Conservation (phyloP, 176 grass and related monocot genomes). For the Carex cristatella region DNA sequence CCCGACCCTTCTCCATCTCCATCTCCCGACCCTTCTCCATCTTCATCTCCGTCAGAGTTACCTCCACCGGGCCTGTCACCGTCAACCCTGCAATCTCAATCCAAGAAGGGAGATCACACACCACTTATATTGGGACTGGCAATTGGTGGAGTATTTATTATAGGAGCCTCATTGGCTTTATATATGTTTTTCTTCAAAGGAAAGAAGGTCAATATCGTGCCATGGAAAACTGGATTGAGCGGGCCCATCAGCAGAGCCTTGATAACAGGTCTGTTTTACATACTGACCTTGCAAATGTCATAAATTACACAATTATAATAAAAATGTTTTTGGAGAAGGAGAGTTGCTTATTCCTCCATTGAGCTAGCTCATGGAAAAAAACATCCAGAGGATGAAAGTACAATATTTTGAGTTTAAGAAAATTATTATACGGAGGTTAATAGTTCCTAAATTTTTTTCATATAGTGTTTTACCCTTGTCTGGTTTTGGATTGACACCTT, state of each 20-base stretch:
- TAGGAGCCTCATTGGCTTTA: slow-evolving; percentile 9
- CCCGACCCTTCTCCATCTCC: not conserved
- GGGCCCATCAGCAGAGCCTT: slow-evolving; percentile 57
- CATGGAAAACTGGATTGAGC: slow-evolving; percentile 57
- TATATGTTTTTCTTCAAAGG: slow-evolving; percentile 32
- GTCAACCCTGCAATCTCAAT: not conserved
- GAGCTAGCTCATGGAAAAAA: not conserved
- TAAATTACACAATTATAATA: not conserved
- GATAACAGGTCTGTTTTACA: slow-evolving; percentile 39
- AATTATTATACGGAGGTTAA: not conserved
- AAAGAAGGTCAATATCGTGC: slow-evolving; percentile 44
- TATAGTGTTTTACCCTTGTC: not conserved
- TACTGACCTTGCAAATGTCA: not conserved
- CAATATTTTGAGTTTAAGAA: not conserved
- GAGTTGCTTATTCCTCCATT: not conserved
- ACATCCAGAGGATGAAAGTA: not conserved
- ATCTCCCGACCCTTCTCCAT: not conserved
- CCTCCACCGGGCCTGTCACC: not conserved
- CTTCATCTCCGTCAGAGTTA: not conserved
- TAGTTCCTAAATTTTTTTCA: not conserved
- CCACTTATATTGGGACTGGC: not conserved
- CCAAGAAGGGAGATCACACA: not conserved
- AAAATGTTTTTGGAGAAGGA: not conserved
- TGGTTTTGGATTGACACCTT: not conserved
- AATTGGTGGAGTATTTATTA: slow-evolving; percentile 32